phyloP scores from a whole-genome alignment of 495 filamentous ascomycete species.

The Penicillium silybi region DNA sequence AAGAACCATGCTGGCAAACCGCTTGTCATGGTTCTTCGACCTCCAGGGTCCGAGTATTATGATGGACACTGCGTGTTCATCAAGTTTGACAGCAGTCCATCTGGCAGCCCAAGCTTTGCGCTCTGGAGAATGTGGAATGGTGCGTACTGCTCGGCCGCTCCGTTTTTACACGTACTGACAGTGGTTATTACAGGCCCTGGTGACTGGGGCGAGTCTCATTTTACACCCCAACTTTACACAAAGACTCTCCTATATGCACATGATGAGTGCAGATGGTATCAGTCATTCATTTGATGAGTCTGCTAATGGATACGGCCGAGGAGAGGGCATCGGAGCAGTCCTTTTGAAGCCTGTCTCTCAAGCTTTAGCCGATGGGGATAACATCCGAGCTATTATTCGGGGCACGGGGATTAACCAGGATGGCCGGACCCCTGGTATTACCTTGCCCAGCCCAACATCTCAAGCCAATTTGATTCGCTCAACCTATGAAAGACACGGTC shows the following conservation, averaged over 20 bases:
- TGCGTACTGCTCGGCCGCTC: background rate
- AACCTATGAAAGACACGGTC: constrained; percentile 42
- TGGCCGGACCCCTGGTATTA: constrained; percentile 32
- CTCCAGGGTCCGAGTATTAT: constrained; percentile 37
- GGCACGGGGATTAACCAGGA: constrained; percentile 40
- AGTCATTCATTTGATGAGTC: constrained; percentile 29
- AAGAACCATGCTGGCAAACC: constrained; percentile 39
- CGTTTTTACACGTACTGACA: background rate
- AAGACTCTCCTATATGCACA: constrained; percentile 22
- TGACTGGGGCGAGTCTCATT: constrained; percentile 24
- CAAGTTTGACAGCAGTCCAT: constrained; percentile 35
- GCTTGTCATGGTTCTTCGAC: constrained; percentile 40
- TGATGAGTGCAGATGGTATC: constrained; percentile 26
- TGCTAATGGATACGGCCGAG: constrained; percentile 36
- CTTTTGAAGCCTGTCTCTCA: constrained; percentile 36
- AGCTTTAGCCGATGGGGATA: constrained; percentile 33
- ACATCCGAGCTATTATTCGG: constrained; percentile 42
- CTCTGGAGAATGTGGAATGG: constrained; percentile 35
- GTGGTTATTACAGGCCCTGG: constrained; percentile 14
- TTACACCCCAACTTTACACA: constrained; percentile 24
- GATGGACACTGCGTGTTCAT: constrained; percentile 44
- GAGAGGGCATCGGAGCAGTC: constrained; percentile 38
- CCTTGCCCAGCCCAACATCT: constrained; percentile 47
- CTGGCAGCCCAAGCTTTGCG: constrained; percentile 38
- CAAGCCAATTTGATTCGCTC: constrained; percentile 51